Evolutionary conservation across 192 early-diverging fungal species (phyloP), one percentile per base, ranked within the genome.

Genomic region (Funneliformis mosseae): DNA sequence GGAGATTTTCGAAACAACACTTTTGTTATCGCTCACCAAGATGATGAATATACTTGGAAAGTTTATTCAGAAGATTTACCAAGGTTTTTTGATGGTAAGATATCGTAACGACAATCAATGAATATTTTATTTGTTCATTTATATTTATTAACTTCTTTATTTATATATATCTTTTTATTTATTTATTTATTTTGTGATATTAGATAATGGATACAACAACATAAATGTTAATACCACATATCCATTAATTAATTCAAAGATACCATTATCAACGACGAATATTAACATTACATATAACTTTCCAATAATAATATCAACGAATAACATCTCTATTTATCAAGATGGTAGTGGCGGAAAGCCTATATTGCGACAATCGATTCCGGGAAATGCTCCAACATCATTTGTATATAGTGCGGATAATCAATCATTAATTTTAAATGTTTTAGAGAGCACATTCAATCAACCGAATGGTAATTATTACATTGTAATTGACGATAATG

Each of bases 391-490:
- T 12, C 12, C 5, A 14, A 18, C 3, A 14, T 33, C 3, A 39
- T 18, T 45, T 55, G 11, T 8, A 12, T 8, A 14, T 23, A 60
- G 27, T 38, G 12, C n/a, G 5, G 14, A 28, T 41, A 75, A 28
- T 14, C 10, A 33, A 3, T 60, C 74, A 9, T 2, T 55, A 23
- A 28, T 27, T 59, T 23, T 25, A 11, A 60, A 75, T 27, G 50
- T 75, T 21, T 75, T 75, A 14, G 18, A 25, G 16, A 75, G 74
- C 39, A 75, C 74, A 18, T 75, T 75, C 39, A 75, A 75, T 75
- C 45, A 55, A 75, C 45, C 27, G 5, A 75, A 59, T 42, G 28
- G 16, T 3, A 59, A 5, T 23, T 75, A 75, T 59, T 33, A 10
- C 18, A 60, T 75, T 9, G 25, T 16, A 2, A 21, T 75, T 27